Evolutionary conservation across 257 asterid species (phyloP).

Genomic region (Penstemon eatonii): DNA sequence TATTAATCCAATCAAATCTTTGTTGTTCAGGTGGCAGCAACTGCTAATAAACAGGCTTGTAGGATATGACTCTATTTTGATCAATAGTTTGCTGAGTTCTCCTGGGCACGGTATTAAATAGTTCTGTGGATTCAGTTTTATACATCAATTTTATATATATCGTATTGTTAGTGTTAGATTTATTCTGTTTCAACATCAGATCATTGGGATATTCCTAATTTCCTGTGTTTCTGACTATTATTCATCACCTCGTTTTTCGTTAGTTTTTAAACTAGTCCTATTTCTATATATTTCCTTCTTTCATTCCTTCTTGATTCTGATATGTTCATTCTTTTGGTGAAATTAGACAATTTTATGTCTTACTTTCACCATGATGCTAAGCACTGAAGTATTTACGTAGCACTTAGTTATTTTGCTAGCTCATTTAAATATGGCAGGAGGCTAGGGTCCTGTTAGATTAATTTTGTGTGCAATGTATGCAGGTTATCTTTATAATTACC

Average conservation of each 20-base stretch:
- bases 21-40: conserved; percentile 91
- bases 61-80: conserved; percentile 94
- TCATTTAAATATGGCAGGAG: conserved; percentile 17
- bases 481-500: conserved; percentile 96
- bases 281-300: conserved; percentile 6
- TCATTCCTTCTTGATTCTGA: conserved; percentile 10
- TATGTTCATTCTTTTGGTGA: conserved; percentile 6
- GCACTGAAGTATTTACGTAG: conserved; percentile 16
- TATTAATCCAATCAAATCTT: background rate
- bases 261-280: conserved; percentile 17
- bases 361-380: conserved; percentile 20
- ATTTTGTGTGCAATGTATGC: conserved; percentile 36
- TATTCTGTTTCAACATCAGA: conserved; percentile 18
- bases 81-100: conserved; percentile 89
- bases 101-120: conserved; percentile 81
- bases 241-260: conserved; percentile 14
- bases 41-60: conserved; percentile 94
- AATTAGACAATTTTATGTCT: conserved; percentile 15
- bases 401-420: conserved; percentile 13
- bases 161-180: conserved; percentile 15
- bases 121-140: conserved; percentile 22
- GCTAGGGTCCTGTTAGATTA: conserved; percentile 16
- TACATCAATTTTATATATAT: background rate
- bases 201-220: too few relatives aligned
- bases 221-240: background rate